phyloP scores from a whole-genome alignment of 2,329 filamentous ascomycete genomes.

The Colletotrichum australisinense region DNA sequence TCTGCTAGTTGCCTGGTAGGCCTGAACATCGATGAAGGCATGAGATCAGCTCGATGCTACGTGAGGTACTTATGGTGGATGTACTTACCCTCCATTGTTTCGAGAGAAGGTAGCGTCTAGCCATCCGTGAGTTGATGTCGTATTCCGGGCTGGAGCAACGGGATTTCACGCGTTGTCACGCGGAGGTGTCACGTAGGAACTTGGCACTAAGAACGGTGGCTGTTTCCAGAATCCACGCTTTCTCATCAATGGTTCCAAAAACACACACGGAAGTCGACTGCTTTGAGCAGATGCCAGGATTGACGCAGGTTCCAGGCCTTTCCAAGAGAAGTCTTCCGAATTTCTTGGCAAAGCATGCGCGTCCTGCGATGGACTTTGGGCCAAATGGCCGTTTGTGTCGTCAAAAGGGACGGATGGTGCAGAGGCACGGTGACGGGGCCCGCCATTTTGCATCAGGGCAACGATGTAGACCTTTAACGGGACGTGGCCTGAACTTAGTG shows the following conservation, averaged over 20 bases:
- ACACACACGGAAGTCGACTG: background rate
- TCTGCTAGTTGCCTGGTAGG: background rate
- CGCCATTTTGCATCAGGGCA: background rate
- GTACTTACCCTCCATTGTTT: constrained; percentile 3
- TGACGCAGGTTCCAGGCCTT: background rate
- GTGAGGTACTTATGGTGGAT: background rate
- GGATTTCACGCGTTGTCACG: background rate
- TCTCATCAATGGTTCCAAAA: background rate
- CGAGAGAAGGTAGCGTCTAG: background rate
- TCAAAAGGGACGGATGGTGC: background rate
- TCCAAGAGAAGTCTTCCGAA: background rate
- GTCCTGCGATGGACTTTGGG: background rate
- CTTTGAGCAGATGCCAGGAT: background rate
- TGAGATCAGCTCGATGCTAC: background rate
- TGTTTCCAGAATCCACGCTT: background rate
- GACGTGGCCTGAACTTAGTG: background rate
- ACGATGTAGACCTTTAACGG: background rate
- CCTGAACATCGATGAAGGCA: background rate
- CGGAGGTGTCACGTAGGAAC: background rate
- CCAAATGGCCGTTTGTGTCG: background rate
- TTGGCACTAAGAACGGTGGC: background rate
- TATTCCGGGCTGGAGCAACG: background rate
- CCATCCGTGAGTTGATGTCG: background rate
- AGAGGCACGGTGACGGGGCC: background rate
- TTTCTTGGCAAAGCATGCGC: background rate